Evolutionary conservation across 1,284 basidiomycete genomes (phyloP).

Genomic region (Ceratobasidium sp.): DNA sequence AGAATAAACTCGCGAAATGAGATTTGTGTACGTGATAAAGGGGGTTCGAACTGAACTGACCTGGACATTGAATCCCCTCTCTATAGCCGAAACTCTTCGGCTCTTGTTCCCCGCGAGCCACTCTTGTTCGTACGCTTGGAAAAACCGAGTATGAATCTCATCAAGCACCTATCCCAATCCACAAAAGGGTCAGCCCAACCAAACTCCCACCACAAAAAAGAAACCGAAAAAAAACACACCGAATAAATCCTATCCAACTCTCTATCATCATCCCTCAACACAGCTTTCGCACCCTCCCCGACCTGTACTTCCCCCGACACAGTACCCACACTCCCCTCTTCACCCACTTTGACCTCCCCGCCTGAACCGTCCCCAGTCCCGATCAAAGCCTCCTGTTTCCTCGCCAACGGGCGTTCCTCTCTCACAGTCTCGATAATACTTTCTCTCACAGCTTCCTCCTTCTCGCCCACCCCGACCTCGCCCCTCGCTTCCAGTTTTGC

Average conservation of each 20-base stretch:
- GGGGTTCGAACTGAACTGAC: conserved; percentile 58
- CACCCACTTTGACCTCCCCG: conserved; percentile 29
- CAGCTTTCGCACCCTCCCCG: conserved; percentile 65
- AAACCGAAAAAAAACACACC: conserved; percentile 61
- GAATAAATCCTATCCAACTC: conserved; percentile 83
- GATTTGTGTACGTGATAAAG: conserved; percentile 20
- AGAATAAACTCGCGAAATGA: conserved; percentile 22
- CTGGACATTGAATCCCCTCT: conserved; percentile 68
- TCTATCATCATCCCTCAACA: conserved; percentile 89
- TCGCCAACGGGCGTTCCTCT: conserved; percentile 87
- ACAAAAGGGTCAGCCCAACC: conserved; percentile 5
- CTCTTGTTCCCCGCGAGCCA: conserved; percentile 58
- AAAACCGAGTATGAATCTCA: conserved; percentile 83
- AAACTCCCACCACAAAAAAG: background rate
- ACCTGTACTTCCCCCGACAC: conserved; percentile 27
- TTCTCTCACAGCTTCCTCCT: conserved; percentile 56
- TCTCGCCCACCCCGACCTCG: conserved; percentile 15
- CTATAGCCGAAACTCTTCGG: conserved; percentile 50
- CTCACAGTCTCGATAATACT: conserved; percentile 81
- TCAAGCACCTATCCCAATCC: conserved; percentile 53
- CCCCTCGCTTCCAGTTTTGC: conserved; percentile 41
- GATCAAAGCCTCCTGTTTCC: conserved; percentile 82
- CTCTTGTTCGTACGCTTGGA: conserved; percentile 67
- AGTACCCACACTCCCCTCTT: conserved; percentile 12
- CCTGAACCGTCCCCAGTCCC: conserved; percentile 52